Percentiles rank a stretch among this genome's conserved stretches.
These are phyloP conservation scores for Fonsecaea nubica DNA, from an alignment of 2,329 filamentous ascomycete species.

Conservation along the genomic window DNA sequence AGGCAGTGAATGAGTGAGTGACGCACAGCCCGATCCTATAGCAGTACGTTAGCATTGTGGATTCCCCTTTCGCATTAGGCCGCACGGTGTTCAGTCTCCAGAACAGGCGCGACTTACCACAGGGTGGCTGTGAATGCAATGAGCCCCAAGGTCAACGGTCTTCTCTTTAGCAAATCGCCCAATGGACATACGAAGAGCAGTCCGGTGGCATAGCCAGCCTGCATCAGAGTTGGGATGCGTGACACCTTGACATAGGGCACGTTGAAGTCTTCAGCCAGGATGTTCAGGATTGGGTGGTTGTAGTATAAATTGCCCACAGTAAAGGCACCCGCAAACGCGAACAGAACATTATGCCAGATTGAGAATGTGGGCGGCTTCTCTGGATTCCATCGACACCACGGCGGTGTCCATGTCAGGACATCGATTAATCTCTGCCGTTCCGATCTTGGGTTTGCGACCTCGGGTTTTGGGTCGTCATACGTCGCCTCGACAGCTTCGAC, in stretches of 20 bases:
- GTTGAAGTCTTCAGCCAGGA: conserved; percentile 72
- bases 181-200: conserved; percentile 77
- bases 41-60: conserved; percentile 2
- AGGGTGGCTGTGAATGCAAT: conserved; percentile 71
- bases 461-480: conserved; percentile 22
- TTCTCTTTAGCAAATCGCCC: conserved; percentile 70
- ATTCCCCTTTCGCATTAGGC: background rate
- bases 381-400: conserved; percentile 71
- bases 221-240: conserved; percentile 75
- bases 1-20: conserved; percentile 68
- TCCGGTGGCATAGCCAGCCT: conserved; percentile 78
- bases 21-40: conserved; percentile 68
- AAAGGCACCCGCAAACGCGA: conserved; percentile 58
- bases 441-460: conserved; percentile 1
- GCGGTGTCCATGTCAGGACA: conserved; percentile 62
- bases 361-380: conserved; percentile 71
- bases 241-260: conserved; percentile 72
- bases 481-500: conserved; percentile 14
- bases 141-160: conserved; percentile 70
- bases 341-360: conserved; percentile 66
- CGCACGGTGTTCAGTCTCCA: background rate
- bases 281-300: conserved; percentile 74
- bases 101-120: conserved; percentile 57
- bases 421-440: conserved; percentile 21
- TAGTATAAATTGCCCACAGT: conserved; percentile 78